Evolutionary conservation across 768 basidiomycete species (phyloP), one percentile per base, ranked within the genome.

Genomic region (Termitomyces bulborhizus): DNA sequence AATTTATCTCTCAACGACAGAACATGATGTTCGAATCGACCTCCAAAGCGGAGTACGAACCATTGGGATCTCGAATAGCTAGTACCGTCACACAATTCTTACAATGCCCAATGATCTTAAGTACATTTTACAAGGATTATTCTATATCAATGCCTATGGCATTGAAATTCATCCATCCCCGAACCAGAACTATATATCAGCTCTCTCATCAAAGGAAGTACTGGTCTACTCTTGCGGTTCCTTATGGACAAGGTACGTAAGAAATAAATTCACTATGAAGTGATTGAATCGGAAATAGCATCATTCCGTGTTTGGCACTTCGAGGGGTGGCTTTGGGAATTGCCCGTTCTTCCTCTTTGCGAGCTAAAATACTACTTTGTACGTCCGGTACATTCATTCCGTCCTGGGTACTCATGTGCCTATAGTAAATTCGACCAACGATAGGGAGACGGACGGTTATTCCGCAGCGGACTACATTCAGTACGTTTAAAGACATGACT

Each of bases 191-290:
- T 92, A 86, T 64, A 65, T 98, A 48, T 69, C 80, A 12, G 79
- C 80, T 50, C 72, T 96, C 9, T 69, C 71, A 3, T 71, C 76
- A 31, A 80, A 80, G 54, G 82, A 89, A 59, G 73, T 88, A 2
- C 73, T 98, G 29, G 84, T 98, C 2, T 97, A 96, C 67, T 94
- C 92, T 3, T 94, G 93, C 65, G 94, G 94, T 5, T 96, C 93
- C 1, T 73, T 98, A 7, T 98, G 92, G 92, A 98, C 94, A 13
- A 93, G 90, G 91, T 16, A 37, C 16, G 36, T 86, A 51, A 48
- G 76, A 42, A 29, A 36, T 42, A 24, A 11, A 40, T 43, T 31
- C 21, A 44, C 43, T 34, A 26, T 24, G 13, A 37, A 42, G 34
- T n/a, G 13, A 44, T 49, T 53, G 16, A 36, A 39, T 51, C 9